Percentiles rank a stretch among this genome's conserved stretches.
phyloP scores from a whole-genome alignment of 129 eudicot species.

The Glebionis coronaria region DNA sequence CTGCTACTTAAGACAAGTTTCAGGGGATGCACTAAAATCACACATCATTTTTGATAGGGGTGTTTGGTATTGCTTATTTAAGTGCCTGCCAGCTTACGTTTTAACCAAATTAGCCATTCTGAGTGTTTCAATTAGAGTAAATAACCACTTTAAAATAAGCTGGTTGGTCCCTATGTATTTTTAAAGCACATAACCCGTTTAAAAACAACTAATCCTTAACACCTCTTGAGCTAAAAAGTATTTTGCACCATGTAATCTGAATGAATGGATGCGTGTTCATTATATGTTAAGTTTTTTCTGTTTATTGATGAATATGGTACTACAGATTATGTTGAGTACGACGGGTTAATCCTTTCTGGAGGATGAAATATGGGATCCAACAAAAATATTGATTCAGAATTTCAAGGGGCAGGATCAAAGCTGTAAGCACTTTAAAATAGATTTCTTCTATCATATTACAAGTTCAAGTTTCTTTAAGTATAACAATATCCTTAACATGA shows the following conservation, averaged over 20 bases:
- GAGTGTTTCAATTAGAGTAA: no score
- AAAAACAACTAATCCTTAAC: no score
- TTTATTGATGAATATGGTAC: neutral
- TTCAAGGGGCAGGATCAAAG: constrained; percentile 67
- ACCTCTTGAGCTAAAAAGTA: no score
- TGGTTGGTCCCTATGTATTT: neutral
- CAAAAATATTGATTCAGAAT: constrained; percentile 44
- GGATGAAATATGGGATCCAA: constrained; percentile 30
- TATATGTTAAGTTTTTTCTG: neutral
- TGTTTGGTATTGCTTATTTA: no score
- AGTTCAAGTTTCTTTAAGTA: constrained; percentile 4
- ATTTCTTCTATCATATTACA: neutral
- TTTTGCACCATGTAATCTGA: no score
- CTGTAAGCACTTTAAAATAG: constrained; percentile 31
- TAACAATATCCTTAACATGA: constrained; percentile 27
- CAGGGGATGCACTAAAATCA: no score
- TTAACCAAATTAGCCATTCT: no score
- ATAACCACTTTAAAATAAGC: neutral
- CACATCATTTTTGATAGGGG: no score
- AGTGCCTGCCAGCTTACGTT: no score
- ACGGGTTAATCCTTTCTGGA: constrained; percentile 17
- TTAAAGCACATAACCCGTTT: no score
- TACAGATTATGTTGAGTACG: constrained; percentile 27
- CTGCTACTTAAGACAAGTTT: no score
- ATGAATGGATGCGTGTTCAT: neutral